Conservation (phyloP, 805 yeast species). For the Helenozyma rhizophorensis region DNA sequence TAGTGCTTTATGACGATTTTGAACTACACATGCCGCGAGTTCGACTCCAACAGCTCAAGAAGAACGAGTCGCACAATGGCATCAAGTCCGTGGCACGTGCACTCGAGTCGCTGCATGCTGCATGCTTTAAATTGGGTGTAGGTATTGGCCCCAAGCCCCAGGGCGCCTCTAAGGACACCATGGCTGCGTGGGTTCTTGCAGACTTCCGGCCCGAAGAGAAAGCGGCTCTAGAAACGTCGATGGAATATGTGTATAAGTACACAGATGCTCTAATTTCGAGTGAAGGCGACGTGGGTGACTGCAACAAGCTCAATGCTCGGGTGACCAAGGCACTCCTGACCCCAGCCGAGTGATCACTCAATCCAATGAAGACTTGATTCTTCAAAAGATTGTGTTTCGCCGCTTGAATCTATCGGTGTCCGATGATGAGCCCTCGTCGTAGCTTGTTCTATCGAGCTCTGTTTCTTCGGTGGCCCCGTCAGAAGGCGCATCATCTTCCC, state of each 20-base stretch:
- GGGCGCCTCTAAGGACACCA: constrained; percentile 27
- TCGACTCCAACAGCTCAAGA: constrained; percentile 25
- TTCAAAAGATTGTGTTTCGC: no score
- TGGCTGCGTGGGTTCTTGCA: constrained; percentile 41
- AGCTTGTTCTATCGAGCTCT: no score
- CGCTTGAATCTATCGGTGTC: no score
- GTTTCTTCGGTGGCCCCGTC: no score
- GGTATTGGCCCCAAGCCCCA: constrained; percentile 42
- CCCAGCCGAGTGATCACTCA: no score
- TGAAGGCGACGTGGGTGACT: constrained; percentile 21
- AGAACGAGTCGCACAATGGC: constrained; percentile 40
- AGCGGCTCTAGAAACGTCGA: constrained; percentile 10
- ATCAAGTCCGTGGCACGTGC: constrained; percentile 21
- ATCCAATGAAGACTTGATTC: no score
- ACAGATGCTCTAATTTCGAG: constrained; percentile 20
- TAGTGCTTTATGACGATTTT: constrained; percentile 37
- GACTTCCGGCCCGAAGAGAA: constrained; percentile 25
- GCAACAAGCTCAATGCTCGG: constrained; percentile 23
- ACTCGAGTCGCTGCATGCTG: constrained; percentile 4
- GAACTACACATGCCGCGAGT: constrained; percentile 30
- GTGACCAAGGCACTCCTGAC: constrained; percentile 12
- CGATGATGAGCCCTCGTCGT: no score
- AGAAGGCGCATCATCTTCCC: no score
- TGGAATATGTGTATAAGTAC: constrained; percentile 16
- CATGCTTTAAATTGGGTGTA: constrained; percentile 29